Evolutionary conservation across 2,329 filamentous ascomycete species (phyloP).

Genomic region (Botryotinia narcissicola): DNA sequence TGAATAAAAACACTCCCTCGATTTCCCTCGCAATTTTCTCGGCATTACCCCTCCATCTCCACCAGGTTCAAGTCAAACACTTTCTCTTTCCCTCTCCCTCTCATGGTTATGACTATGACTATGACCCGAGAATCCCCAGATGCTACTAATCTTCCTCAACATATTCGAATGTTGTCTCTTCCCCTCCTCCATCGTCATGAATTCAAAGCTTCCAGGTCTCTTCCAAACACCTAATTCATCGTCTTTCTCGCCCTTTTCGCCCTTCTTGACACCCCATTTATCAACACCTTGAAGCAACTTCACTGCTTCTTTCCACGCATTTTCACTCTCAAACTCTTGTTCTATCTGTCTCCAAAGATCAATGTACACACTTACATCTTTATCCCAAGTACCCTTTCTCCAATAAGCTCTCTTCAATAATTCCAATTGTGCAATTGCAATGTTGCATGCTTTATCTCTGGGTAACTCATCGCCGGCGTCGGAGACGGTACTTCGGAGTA

Average conservation of each 20-base stretch:
- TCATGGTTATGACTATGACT: constrained; percentile 8
- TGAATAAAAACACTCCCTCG: not conserved
- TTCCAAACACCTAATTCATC: constrained; percentile 25
- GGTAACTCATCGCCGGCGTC: constrained; percentile 32
- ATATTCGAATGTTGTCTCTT: constrained; percentile 25
- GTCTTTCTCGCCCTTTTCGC: not conserved
- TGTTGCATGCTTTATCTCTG: constrained; percentile 34
- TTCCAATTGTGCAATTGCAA: constrained; percentile 37
- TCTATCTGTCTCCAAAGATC: constrained; percentile 25
- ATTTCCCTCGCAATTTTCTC: not conserved
- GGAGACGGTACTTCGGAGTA: constrained; percentile 31
- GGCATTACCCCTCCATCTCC: not conserved
- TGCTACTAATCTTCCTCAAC: constrained; percentile 21
- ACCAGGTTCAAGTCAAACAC: not conserved
- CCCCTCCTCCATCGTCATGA: constrained; percentile 14
- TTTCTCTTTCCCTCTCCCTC: not conserved
- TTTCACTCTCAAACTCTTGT: constrained; percentile 24
- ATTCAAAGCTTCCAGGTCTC: constrained; percentile 24
- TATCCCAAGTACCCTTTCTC: constrained; percentile 43
- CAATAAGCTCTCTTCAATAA: constrained; percentile 43
- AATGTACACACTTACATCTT: constrained; percentile 24
- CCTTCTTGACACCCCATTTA: constrained; percentile 25
- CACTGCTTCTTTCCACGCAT: constrained; percentile 24
- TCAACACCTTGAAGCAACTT: constrained; percentile 19
- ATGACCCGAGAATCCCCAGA: constrained; percentile 15